A percentile compares a stretch with the other conserved stretches of the same genome.
Conservation (phyloP, 179 eudicot genomes). For the Silene vulgaris region DNA sequence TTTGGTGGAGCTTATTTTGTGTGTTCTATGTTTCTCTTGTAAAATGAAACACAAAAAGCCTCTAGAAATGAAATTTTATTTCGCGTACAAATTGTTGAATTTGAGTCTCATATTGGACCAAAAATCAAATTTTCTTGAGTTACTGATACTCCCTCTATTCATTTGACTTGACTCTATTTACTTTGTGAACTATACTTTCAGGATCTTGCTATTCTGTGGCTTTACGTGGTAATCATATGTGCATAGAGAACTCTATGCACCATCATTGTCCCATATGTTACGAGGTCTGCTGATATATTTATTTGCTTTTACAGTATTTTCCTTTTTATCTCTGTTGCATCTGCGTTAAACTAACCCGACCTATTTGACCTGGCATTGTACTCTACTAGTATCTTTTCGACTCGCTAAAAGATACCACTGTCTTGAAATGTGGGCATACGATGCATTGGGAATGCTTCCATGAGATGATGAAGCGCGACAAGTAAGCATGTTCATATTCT, state of each 20-base stretch:
- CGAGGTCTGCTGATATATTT: constrained; percentile 46
- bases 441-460: constrained; percentile 83
- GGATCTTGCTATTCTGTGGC: constrained; percentile 79
- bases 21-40: neutral
- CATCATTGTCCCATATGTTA: constrained; percentile 95
- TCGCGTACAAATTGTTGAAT: neutral
- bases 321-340: neutral
- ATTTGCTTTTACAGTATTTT: neutral
- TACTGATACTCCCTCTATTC: neutral
- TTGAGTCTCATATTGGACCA: neutral
- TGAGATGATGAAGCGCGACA: constrained; percentile 85
- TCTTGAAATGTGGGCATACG: constrained; percentile 94
- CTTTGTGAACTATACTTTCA: constrained; percentile 22
- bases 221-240: constrained; percentile 67
- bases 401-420: constrained; percentile 75
- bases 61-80: neutral
- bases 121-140: neutral
- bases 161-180: neutral
- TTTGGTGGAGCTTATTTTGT: neutral
- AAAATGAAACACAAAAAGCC: neutral
- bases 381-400: constrained; percentile 77
- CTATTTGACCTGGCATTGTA: constrained; percentile 10
- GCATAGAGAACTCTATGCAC: constrained; percentile 84
- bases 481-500: constrained; percentile 42
- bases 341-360: neutral